Evolutionary conservation across 208 protist genomes (phyloP).

Genomic region (Leishmania major): DNA sequence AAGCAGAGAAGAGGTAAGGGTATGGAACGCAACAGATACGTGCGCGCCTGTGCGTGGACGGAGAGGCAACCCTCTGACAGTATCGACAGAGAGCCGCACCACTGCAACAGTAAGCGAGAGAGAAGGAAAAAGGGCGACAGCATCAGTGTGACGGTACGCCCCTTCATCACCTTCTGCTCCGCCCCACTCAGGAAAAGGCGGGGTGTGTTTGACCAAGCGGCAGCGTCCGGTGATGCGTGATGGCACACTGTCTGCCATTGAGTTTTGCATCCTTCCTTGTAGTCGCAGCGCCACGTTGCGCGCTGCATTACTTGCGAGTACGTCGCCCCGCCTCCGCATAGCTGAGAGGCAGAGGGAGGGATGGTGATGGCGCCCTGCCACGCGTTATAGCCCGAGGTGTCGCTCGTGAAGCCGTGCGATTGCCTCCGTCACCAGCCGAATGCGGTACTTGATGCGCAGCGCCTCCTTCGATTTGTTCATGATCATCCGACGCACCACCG

Average conservation of each 20-base stretch:
- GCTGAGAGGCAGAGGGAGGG: not conserved
- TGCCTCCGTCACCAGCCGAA: constrained; percentile 76
- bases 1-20: not conserved
- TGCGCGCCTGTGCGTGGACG: not conserved
- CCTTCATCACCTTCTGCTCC: not conserved
- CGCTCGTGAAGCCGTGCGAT: constrained; percentile 61
- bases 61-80: not conserved
- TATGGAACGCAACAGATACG: not conserved
- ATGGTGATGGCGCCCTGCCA: not conserved
- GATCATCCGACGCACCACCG: constrained; percentile 42
- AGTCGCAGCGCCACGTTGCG: too few species aligned
- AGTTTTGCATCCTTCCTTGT: too few species aligned
- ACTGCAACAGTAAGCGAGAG: not conserved
- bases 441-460: constrained; percentile 78
- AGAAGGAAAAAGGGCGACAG: not conserved
- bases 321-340: not conserved
- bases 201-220: not conserved
- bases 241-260: not conserved
- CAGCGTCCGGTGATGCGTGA: not conserved
- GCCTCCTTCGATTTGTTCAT: constrained; percentile 47
- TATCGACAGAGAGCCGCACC: constrained; percentile 9
- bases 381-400: constrained; percentile 20
- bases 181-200: not conserved
- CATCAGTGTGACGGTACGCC: not conserved
- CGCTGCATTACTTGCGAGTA: not conserved